phyloP scores from a whole-genome alignment of 176 grass and related monocot genomes.

The Triticum monococcum region DNA sequence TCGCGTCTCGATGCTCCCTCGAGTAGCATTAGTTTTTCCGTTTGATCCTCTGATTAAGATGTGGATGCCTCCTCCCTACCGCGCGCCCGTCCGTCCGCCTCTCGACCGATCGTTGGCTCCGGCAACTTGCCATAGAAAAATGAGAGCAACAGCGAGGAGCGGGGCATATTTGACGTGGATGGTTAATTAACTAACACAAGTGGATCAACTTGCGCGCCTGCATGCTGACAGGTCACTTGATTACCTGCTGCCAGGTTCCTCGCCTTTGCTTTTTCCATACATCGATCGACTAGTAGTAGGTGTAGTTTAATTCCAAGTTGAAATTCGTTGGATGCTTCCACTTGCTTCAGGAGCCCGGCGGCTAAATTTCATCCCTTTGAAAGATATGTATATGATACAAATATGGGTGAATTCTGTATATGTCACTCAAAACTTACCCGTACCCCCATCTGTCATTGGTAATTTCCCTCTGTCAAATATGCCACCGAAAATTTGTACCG shows the following conservation, averaged over 20 bases:
- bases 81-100: not conserved
- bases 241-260: conserved; percentile 19
- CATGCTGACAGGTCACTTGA: conserved; percentile 5
- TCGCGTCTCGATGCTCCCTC: not conserved
- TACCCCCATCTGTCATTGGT: no score
- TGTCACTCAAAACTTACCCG: no score
- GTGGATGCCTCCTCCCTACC: conserved; percentile 4
- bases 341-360: conserved; percentile 26
- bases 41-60: not conserved
- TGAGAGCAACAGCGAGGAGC: not conserved
- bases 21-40: not conserved
- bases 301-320: not conserved
- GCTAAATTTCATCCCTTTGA: not conserved
- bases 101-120: not conserved
- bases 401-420: no score
- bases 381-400: not conserved
- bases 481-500: no score
- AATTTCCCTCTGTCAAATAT: no score
- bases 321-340: conserved; percentile 1
- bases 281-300: not conserved
- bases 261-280: not conserved
- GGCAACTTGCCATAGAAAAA: conserved; percentile 21
- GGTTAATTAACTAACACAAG: conserved; percentile 20
- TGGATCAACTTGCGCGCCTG: conserved; percentile 19
- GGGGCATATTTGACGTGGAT: conserved; percentile 17